Percentiles rank a stretch among this genome's conserved stretches.
Evolutionary conservation across 441 rosid genomes (phyloP).

Genomic region (Aleurites moluccanus): DNA sequence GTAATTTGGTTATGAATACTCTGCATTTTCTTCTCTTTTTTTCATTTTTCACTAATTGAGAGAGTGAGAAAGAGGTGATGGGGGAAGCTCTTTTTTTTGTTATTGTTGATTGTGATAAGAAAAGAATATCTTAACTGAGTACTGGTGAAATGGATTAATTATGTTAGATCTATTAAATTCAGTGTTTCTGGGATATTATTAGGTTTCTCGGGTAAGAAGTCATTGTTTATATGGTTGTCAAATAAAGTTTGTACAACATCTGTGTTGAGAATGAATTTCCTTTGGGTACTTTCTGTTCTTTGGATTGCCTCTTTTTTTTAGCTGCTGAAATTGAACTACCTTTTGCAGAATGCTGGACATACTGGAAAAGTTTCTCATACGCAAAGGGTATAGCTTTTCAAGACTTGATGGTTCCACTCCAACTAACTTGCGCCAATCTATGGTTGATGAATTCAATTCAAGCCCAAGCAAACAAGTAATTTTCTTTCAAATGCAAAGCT

Average conservation of each 20-base stretch:
- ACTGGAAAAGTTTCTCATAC: constrained; percentile 81
- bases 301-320: constrained; percentile 7
- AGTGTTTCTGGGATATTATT: neutral
- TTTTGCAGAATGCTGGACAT: constrained; percentile 82
- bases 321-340: constrained; percentile 22
- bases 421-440: constrained; percentile 69
- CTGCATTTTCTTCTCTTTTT: neutral
- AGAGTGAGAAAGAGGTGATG: neutral
- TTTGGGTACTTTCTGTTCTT: neutral
- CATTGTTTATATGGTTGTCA: neutral
- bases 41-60: neutral
- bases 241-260: neutral
- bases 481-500: constrained; percentile 8
- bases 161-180: neutral
- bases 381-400: constrained; percentile 83
- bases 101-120: neutral
- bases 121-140: neutral
- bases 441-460: constrained; percentile 85
- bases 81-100: neutral
- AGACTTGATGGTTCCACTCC: constrained; percentile 98
- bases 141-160: neutral
- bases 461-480: constrained; percentile 91
- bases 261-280: neutral
- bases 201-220: neutral
- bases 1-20: neutral